Conservation (phyloP, 2,329 filamentous ascomycete genomes). For the Geosmithia flava region DNA sequence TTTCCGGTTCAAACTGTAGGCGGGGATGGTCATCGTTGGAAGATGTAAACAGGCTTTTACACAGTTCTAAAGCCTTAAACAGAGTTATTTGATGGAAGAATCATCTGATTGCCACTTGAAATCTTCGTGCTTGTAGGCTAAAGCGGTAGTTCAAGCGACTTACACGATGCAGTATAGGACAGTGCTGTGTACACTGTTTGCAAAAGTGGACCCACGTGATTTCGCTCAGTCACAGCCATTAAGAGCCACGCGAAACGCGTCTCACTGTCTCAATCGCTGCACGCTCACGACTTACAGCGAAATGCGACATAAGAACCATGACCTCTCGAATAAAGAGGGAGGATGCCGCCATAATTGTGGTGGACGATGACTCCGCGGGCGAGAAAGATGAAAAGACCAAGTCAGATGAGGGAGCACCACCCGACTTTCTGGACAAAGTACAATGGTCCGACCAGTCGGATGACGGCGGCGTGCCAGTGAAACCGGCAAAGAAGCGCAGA, state of each 20-base stretch:
- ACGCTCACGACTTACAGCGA: background rate
- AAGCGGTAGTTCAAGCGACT: background rate
- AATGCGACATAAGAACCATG: background rate
- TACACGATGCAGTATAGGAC: background rate
- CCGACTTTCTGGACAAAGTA: constrained; percentile 27
- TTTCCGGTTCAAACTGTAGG: constrained; percentile 52
- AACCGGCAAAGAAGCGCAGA: constrained; percentile 45
- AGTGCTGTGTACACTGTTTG: background rate
- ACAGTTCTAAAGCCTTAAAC: too few species aligned
- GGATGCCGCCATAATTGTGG: background rate
- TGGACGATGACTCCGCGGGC: background rate
- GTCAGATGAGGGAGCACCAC: background rate
- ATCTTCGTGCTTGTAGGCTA: background rate
- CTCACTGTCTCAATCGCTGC: background rate
- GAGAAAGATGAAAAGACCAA: background rate
- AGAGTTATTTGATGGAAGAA: too few species aligned
- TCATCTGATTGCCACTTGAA: background rate
- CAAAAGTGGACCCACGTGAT: background rate
- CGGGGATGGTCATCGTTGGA: background rate
- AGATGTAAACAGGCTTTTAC: too few species aligned
- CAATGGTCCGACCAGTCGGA: constrained; percentile 49
- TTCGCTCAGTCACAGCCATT: background rate
- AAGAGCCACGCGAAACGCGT: background rate
- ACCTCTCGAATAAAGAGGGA: background rate
- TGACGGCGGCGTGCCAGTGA: constrained; percentile 37